phyloP scores from a whole-genome alignment of 768 basidiomycete genomes.

The Termitomyces sp. region DNA sequence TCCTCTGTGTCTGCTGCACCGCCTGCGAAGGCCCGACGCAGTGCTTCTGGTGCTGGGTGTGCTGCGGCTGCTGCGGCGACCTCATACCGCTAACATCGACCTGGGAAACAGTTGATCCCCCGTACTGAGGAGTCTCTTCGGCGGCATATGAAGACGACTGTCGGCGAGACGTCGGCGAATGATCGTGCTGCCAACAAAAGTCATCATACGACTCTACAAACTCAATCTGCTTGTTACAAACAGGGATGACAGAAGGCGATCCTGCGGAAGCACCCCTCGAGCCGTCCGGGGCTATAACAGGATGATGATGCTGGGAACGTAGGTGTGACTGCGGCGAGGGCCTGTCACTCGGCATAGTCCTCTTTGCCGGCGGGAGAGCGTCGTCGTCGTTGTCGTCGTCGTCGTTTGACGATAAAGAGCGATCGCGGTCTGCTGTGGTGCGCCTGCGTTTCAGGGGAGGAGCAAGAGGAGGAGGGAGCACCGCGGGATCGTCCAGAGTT shows the following conservation, averaged over 20 bases:
- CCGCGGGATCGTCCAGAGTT: conserved; percentile 45
- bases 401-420: conserved; percentile 26
- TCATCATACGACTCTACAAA: not conserved
- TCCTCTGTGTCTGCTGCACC: conserved; percentile 27
- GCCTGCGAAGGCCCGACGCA: conserved; percentile 27
- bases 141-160: conserved; percentile 25
- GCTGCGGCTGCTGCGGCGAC: conserved; percentile 27
- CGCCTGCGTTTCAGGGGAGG: conserved; percentile 44
- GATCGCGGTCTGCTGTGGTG: conserved; percentile 23
- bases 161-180: conserved; percentile 25
- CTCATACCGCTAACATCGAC: conserved; percentile 32
- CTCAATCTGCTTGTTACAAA: conserved; percentile 14
- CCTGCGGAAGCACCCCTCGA: conserved; percentile 20
- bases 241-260: conserved; percentile 20
- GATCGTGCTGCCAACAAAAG: conserved; percentile 21
- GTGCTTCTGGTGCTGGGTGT: conserved; percentile 26
- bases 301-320: conserved; percentile 9
- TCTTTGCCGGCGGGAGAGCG: conserved; percentile 28
- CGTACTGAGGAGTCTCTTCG: conserved; percentile 29
- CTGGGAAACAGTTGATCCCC: conserved; percentile 32
- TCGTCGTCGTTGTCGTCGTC: conserved; percentile 29
- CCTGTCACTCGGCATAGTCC: conserved; percentile 28
- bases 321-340: conserved; percentile 19
- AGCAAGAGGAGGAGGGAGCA: conserved; percentile 30
- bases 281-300: conserved; percentile 18